phyloP scores from a whole-genome alignment of 208 protist genomes.

The Wallacemonas sp. region DNA sequence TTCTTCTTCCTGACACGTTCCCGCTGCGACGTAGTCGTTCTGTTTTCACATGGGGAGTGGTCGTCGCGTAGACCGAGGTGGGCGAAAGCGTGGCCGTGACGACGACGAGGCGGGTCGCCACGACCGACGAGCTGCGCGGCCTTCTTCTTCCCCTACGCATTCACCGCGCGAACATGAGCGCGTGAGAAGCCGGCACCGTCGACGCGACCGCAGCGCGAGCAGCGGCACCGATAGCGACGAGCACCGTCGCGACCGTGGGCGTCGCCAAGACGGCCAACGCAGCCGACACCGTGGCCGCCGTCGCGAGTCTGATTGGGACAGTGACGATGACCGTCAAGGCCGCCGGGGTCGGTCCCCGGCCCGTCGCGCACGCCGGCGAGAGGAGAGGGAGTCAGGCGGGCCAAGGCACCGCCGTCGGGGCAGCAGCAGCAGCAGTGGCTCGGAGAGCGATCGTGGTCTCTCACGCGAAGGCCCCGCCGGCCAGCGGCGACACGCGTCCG shows the following conservation, averaged over 20 bases:
- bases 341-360: neutral
- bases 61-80: neutral
- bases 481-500: no score
- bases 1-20: no score
- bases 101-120: neutral
- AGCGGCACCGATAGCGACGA: neutral
- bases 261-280: neutral
- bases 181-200: neutral
- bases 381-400: neutral
- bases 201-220: neutral
- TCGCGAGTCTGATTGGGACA: constrained; percentile 4
- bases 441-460: neutral
- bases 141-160: no score
- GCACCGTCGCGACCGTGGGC: neutral
- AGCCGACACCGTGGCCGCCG: neutral
- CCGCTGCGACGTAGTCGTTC: no score
- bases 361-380: no score
- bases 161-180: no score
- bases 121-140: neutral
- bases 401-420: constrained; percentile 4
- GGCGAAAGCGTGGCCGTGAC: constrained; percentile 8
- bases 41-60: neutral
- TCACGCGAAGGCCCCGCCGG: no score
- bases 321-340: neutral
- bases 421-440: neutral